Base-by-base conservation (phyloP, 164 flowering plant species). In the Magnolia kwangsiensis region DNA sequence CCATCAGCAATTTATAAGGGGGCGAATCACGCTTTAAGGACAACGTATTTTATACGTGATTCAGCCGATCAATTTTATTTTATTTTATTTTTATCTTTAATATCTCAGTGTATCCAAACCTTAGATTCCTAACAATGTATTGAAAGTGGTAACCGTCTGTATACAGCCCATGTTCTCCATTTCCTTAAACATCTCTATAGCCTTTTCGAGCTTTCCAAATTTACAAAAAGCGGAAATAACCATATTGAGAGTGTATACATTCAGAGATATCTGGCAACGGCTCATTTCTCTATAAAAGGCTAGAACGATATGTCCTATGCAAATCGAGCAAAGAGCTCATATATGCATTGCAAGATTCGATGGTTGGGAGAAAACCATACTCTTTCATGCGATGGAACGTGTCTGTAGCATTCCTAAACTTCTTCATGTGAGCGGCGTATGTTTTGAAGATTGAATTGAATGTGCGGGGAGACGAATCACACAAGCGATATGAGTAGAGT, bases 371-470 rank as follows among this genome's bases (percentile, higher is more conserved):
- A 82, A 95, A 90, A 50, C 98, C 96, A 82, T 90, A 91, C 49
- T 89, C 92, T 79, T 82, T 91, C 97, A 95, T 95, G 45, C 77
- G 80, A 71, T 79, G 82, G 77, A 91, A 95, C 13, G 83, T 82
- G 73, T 88, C 89, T 0, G 92, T 87, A 3, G 95, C 91, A 82
- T 85, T 83, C 83, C 95, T 85, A 50, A 91, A 85, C 86, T 91
- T 92, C 81, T 84, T 92, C 89, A 89, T 24, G 76, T 89, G 93
- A 1, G 99, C 97, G 83, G 99, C 97, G 83, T 82, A 89, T 21
- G 91, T 88, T 81, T 87, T 90, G 78, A 93, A 95, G 71, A 93
- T 80, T 14, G 81, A 81, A 78, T 95, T 95, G 71, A 95, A 95
- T 71, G 91, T 93, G 31, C 87, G 82, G 7, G 91, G 89, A 4